Evolutionary conservation across 441 rosid species (phyloP).

Genomic region (Gossypium aridum): DNA sequence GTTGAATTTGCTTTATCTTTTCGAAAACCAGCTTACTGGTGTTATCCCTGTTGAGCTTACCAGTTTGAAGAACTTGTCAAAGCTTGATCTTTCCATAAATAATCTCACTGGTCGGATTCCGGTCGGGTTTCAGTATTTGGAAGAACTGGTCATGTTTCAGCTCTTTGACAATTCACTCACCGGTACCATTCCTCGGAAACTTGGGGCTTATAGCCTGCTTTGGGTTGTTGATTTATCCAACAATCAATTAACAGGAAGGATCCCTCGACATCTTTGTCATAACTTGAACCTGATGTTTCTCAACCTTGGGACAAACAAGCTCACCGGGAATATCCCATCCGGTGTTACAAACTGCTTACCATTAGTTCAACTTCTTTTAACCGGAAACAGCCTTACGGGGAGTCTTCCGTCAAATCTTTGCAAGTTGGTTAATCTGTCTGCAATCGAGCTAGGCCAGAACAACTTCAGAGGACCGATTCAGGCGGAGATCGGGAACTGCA

Average conservation of each 20-base stretch:
- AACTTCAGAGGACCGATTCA: constrained; percentile 65
- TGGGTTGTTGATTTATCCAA: constrained; percentile 88
- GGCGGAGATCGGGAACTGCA: constrained; percentile 52
- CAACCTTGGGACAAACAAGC: constrained; percentile 64
- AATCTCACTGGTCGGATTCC: constrained; percentile 70
- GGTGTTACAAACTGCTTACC: constrained; percentile 55
- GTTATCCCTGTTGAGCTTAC: constrained; percentile 65
- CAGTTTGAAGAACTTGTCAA: constrained; percentile 55
- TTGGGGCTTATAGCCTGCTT: constrained; percentile 57
- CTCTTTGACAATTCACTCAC: constrained; percentile 63
- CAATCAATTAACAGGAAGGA: constrained; percentile 56
- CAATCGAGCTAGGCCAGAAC: constrained; percentile 75
- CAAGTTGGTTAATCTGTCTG: constrained; percentile 48
- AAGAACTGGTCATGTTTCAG: constrained; percentile 59
- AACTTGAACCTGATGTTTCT: constrained; percentile 45
- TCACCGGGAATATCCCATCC: constrained; percentile 63
- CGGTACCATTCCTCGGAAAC: constrained; percentile 62
- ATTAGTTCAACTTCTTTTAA: constrained; percentile 61
- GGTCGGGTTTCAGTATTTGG: constrained; percentile 58
- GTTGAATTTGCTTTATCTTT: constrained; percentile 61
- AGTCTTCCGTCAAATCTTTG: constrained; percentile 66
- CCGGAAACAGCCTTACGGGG: constrained; percentile 52
- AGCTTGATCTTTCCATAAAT: constrained; percentile 86
- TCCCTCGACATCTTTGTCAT: constrained; percentile 66
- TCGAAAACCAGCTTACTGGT: constrained; percentile 67